A percentile compares a stretch with the other conserved stretches of the same genome.
phyloP scores from a whole-genome alignment of 2,329 filamentous ascomycete genomes.

The Lachnellula hyalina region DNA sequence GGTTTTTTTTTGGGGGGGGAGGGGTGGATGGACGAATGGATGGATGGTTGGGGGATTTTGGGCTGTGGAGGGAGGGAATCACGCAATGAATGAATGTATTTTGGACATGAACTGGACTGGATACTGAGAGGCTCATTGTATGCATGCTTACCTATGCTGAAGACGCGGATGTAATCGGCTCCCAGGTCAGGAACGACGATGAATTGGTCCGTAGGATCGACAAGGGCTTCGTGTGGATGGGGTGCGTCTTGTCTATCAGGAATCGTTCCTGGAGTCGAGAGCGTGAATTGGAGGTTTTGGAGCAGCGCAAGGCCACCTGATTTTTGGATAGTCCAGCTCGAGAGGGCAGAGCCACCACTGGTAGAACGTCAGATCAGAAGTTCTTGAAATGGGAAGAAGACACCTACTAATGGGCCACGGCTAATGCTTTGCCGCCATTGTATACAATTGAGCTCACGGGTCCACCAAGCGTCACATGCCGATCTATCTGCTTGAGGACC shows the following conservation, averaged over 20 bases:
- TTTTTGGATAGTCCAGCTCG: constrained; percentile 35
- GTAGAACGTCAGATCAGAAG: background rate
- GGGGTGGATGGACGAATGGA: constrained; percentile 37
- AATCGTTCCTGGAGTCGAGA: constrained; percentile 32
- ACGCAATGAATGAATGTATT: background rate
- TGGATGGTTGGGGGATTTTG: constrained; percentile 47
- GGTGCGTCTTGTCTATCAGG: constrained; percentile 39
- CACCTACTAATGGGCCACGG: constrained; percentile 30
- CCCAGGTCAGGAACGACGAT: constrained; percentile 49
- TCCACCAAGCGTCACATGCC: constrained; percentile 35
- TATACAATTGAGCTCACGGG: constrained; percentile 37
- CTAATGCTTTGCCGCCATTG: constrained; percentile 36
- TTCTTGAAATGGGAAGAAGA: constrained; percentile 43
- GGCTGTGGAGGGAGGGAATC: constrained; percentile 34
- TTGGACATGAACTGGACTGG: no score
- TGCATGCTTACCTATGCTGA: constrained; percentile 31
- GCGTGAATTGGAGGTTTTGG: constrained; percentile 39
- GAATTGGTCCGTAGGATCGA: constrained; percentile 47
- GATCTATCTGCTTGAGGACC: constrained; percentile 35
- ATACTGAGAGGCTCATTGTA: no score
- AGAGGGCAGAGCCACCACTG: constrained; percentile 20
- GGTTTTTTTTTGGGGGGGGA: background rate
- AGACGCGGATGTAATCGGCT: constrained; percentile 45
- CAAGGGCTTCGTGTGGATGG: constrained; percentile 47
- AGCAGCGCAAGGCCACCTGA: constrained; percentile 20